Evolutionary conservation across 2,329 filamentous ascomycete genomes (phyloP), one percentile per base, ranked within the genome.

Genomic region (Teratosphaeria zuluensis): DNA sequence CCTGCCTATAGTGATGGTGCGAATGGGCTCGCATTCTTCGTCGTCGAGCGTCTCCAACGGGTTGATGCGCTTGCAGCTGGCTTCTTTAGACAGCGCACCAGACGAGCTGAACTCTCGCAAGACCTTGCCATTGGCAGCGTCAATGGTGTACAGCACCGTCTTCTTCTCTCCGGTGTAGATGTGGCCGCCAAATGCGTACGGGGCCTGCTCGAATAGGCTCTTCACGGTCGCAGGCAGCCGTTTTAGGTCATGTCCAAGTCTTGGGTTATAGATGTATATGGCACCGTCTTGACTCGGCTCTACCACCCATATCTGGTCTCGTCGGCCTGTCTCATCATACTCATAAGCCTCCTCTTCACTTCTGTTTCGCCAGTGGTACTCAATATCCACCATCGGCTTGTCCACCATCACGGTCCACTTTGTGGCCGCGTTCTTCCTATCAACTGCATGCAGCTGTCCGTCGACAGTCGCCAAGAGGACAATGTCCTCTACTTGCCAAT

Each of bases 401-500:
- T 90, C 88, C 61, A 88, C 84, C 74, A 90, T 85, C 62, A 96
- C 81, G 69, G 88, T 87, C 94, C 94, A 97, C 72, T 86, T 87
- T 67, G 88, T 82, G 63, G 86, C 82, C 67, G 94, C 94, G 56
- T 88, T 94, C 72, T 87, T 88, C 69, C 94, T 85, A 78, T 96
- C 90, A 75, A 86, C 86, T 73, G 92, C 92, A 78, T 96, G 89
- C 70, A 97, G 84, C 74, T 90, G 89, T 81, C 94, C 94, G 81
- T 97, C 92, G 84, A 97, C 89, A 84, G 94, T 97, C 89, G 94
- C 92, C 88, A 99, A 82, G 81, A 99, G 90, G 79, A 97, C 89
- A 84, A 96, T 95, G 81, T 97, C 92, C 89, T 97, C 92, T 79
- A 96, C 92, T 88, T 96, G 90, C 92, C 92, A 97, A 80, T 96